These are phyloP conservation scores for Anthostomella pinea DNA, from an alignment of 2,329 filamentous ascomycete genomes.

Conservation along the genomic window DNA sequence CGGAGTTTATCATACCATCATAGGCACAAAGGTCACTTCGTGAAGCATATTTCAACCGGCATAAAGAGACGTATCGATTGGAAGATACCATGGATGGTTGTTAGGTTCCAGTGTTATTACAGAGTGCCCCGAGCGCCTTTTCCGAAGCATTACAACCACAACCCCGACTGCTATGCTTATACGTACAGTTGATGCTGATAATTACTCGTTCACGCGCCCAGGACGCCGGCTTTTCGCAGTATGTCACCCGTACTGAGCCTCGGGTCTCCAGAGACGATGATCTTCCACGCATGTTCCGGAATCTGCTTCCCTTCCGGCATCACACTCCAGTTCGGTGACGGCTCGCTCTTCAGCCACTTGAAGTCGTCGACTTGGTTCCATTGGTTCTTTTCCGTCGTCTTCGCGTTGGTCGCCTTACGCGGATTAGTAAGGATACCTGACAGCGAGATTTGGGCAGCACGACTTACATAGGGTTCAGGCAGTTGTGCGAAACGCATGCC, in stretches of 20 bases:
- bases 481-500: conserved; percentile 76
- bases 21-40: no score
- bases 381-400: conserved; percentile 53
- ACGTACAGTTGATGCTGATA: no score
- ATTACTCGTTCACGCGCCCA: conserved; percentile 3
- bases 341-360: conserved; percentile 87
- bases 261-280: conserved; percentile 62
- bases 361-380: conserved; percentile 96
- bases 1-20: no score
- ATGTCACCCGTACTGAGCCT: conserved; percentile 64
- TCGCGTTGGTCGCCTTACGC: conserved; percentile 27
- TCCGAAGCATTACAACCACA: no score
- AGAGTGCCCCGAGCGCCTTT: no score
- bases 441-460: conserved; percentile 15
- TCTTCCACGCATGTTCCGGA: conserved; percentile 63
- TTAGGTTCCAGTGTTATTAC: no score
- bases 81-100: no score
- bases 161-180: no score
- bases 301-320: conserved; percentile 61
- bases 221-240: conserved; percentile 50
- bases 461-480: conserved; percentile 67
- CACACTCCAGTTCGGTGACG: conserved; percentile 84
- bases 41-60: no score
- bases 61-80: no score
- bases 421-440: conserved; percentile 14